Conservation (phyloP, 2,329 filamentous ascomycete genomes). For the Aspergillus spinulosporus region DNA sequence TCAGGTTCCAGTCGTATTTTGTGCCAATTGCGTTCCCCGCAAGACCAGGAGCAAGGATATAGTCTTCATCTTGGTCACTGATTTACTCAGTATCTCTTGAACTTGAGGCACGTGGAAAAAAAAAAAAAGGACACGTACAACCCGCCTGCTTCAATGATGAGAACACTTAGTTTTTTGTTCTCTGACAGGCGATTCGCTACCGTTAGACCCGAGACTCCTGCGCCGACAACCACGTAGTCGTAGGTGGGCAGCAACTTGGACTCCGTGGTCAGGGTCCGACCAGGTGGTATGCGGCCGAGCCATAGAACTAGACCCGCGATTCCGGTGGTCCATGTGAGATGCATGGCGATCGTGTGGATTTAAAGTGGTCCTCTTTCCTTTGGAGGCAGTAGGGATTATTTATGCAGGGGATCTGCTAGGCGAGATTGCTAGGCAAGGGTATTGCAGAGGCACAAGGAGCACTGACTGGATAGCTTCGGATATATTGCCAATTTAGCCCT, state of each 20-base stretch:
- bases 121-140: not conserved
- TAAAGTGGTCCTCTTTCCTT: too few relatives aligned
- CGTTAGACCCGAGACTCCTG: slow-evolving; percentile 6
- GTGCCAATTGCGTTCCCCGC: slow-evolving; percentile 1
- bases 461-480: too few relatives aligned
- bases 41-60: slow-evolving; percentile 4
- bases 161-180: slow-evolving; percentile 7
- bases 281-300: not conserved
- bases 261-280: not conserved
- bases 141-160: slow-evolving; percentile 12
- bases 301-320: not conserved
- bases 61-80: slow-evolving; percentile 11
- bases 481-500: too few relatives aligned
- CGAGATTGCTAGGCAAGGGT: too few relatives aligned
- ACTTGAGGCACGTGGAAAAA: too few relatives aligned
- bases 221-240: slow-evolving; percentile 11
- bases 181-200: slow-evolving; percentile 12
- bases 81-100: not conserved
- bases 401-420: too few relatives aligned
- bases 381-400: too few relatives aligned
- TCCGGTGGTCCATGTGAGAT: not conserved
- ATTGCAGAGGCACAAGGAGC: too few relatives aligned
- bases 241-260: slow-evolving; percentile 1
- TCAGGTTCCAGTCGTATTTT: slow-evolving; percentile 16
- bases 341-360: not conserved